Base-by-base conservation (phyloP, 257 asterid species). In the Osmanthus fragrans region DNA sequence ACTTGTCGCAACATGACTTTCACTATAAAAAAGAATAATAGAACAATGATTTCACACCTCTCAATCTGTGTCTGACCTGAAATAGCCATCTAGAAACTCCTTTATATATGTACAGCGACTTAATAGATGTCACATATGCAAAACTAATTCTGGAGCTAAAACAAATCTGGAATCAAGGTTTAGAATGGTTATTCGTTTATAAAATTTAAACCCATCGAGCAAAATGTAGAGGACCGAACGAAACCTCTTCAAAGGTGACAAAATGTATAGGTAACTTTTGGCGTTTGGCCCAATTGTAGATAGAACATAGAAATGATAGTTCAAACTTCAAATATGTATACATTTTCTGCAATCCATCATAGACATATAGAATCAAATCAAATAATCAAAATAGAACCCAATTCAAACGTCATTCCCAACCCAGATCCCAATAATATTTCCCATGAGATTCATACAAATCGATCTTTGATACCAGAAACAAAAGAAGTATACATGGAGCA, bases 371-470 rank as follows among this genome's bases (percentile, higher is more conserved):
- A 51, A 51, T 51, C 63, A 51, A 69, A 76, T 60, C 74, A 75
- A 80, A 32, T 34, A 68, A 54, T 3, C 34, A 32, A 66, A 1
- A 21, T 19, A 58, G 36, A 72, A 75, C 76, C 70, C 21, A 30
- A 33, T 39, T 39, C 45, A 39, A 39, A 39, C 45, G 12, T 36
- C n/a, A 68, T 25, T 51, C 42, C 47, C 63, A 51, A 51, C 63
- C 51, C 85, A 82, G 88, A 82, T 85, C 86, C 79, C 77, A 58
- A 39, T 2, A 39, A 11, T 39, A 39, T 39, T 39, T 9, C 45
- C 45, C 45, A 39, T 9, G 45, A 9, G 45, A 39, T 39, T 39
- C 45, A 39, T 39, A 39, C 12, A 39, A 39, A 39, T 39, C 8
- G 13, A 39, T 39, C 45, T 39, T 13, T 39, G 11, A 39, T 39